Percentiles rank a stretch among this genome's conserved stretches.
Evolutionary conservation across 768 basidiomycete genomes (phyloP).

Genomic region (Dacryopinax spathularia): DNA sequence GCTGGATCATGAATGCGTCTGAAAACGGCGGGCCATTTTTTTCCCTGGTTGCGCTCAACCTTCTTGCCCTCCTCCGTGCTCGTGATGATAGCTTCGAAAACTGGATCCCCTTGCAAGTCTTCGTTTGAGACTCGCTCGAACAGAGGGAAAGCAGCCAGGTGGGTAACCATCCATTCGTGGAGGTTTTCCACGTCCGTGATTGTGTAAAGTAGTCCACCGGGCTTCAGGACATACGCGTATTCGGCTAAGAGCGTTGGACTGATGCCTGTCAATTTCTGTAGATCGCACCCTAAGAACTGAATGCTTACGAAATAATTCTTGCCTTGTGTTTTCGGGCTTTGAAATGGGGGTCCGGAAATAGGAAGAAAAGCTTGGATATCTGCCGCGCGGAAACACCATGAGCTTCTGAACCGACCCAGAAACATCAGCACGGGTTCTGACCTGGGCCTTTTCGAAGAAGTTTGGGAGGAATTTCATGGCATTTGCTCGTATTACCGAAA

Average conservation of each 20-base stretch:
- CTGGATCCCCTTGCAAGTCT: constrained; percentile 56
- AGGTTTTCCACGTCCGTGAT: constrained; percentile 94
- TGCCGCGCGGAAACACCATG: too few species aligned
- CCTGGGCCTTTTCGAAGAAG: constrained; percentile 79
- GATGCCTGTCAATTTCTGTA: not conserved
- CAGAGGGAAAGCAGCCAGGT: constrained; percentile 75
- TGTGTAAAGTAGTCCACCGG: constrained; percentile 93
- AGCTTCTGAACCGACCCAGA: not conserved
- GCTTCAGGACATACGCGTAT: constrained; percentile 83
- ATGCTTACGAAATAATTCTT: constrained; percentile 68
- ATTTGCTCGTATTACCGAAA: constrained; percentile 88
- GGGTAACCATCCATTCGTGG: constrained; percentile 86
- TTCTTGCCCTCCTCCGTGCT: constrained; percentile 96
- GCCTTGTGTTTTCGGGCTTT: constrained; percentile 97
- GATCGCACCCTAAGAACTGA: not conserved
- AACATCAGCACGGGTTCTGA: constrained; percentile 13
- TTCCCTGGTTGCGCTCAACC: constrained; percentile 78
- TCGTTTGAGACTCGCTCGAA: constrained; percentile 70
- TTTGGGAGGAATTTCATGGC: constrained; percentile 98
- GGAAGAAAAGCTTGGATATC: constrained; percentile 85
- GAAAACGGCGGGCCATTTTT: constrained; percentile 90
- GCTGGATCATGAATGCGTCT: constrained; percentile 36
- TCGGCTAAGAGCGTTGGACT: constrained; percentile 87
- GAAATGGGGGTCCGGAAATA: constrained; percentile 99
- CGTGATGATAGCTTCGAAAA: constrained; percentile 67